A percentile compares a stretch with the other conserved stretches of the same genome.
Evolutionary conservation across 164 flowering plant genomes (phyloP).

Genomic region (Dillenia suffruticosa): DNA sequence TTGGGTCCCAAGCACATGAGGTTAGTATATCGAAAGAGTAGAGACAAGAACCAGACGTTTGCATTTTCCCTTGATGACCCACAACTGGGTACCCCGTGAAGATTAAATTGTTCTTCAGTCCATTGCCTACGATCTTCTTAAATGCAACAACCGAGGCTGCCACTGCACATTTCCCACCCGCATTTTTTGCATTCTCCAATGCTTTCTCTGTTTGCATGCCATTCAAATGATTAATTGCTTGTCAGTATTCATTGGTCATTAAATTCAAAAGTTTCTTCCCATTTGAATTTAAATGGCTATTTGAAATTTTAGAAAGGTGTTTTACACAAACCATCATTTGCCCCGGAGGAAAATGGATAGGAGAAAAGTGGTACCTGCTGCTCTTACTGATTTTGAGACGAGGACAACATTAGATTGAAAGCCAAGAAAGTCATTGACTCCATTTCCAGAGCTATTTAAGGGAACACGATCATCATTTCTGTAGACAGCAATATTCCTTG

Average conservation of each 20-base stretch:
- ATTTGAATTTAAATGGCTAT: no score
- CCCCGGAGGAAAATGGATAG: background rate
- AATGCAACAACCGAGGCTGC: constrained; percentile 45
- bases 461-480: constrained; percentile 73
- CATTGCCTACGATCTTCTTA: constrained; percentile 64
- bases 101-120: constrained; percentile 57
- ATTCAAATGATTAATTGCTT: background rate
- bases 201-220: constrained; percentile 50
- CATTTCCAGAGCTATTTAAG: constrained; percentile 52
- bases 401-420: constrained; percentile 55
- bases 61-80: constrained; percentile 76
- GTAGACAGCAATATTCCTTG: constrained; percentile 59
- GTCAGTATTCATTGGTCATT: background rate
- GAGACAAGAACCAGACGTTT: constrained; percentile 82
- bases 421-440: constrained; percentile 68
- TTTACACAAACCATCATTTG: no score
- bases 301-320: no score
- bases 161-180: constrained; percentile 57
- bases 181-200: constrained; percentile 38
- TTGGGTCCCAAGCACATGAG: constrained; percentile 88
- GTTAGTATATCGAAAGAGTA: constrained; percentile 36
- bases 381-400: constrained; percentile 41
- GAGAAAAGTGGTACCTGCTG: constrained; percentile 39
- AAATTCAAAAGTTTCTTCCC: no score
- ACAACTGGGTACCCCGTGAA: constrained; percentile 89